Evolutionary conservation across 805 yeast species (phyloP), one percentile per base, ranked within the genome.

Genomic region (Torulaspora gathmanii): DNA sequence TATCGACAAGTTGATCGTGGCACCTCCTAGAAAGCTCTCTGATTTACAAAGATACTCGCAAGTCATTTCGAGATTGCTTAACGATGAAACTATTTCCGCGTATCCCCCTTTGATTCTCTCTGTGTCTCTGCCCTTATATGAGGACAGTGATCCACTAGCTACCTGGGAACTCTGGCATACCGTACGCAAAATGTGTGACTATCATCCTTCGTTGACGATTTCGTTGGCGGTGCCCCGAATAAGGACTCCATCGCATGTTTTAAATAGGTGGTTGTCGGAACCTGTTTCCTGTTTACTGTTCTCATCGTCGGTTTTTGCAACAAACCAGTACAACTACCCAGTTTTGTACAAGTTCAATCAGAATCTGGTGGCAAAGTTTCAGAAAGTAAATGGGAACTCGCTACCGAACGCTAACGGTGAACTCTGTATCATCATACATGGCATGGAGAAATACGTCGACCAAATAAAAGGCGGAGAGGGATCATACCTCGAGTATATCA

Each of bases 111-210:
- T 61, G 59, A 65, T 63, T 42, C 65, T 72, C 8, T 73, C 81
- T 1, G 70, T 73, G 2, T 74, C 83, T 26, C 43, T 72, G 54
- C 75, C 79, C 6, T 65, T 75, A 12, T 75, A 71, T 47, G 80
- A 77, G 46, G 80, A 76, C 38, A 52, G 69, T 13, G 80, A 76
- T 54, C 65, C 71, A 7, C 61, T 82, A 26, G 78, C 82, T 2
- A 79, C 84, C 2, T 83, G 90, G 90, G 86, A 81, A 44, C 72
- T 80, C 53, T 83, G 90, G 90, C 79, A 82, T 52, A 71, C 83
- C 1, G 74, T 83, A 2, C 66, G 88, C 19, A 68, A 72, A 4
- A 65, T 75, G 29, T 78, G 83, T 53, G 72, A 73, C 44, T 79
- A 81, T 54, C 71, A 80, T 39, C 49, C 63, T 2, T 73, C 78